Conservation (phyloP, 2,329 filamentous ascomycete genomes). For the Pseudogymnoascus sp. region DNA sequence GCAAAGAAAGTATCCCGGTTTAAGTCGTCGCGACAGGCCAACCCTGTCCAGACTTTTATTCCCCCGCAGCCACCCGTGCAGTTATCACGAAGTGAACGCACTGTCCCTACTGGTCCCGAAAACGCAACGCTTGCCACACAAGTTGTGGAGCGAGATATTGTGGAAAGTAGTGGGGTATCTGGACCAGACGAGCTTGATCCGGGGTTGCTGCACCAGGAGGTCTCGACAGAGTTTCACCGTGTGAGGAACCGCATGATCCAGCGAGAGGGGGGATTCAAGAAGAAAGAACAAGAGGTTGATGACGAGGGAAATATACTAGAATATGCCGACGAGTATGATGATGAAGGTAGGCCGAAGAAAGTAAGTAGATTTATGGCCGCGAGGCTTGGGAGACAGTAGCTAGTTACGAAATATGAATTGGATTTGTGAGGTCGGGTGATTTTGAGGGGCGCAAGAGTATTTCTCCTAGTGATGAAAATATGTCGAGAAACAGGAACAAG, state of each 20-base stretch:
- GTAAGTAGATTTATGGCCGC: constrained; percentile 70
- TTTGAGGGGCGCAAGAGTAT: neutral
- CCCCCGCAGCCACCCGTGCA: constrained; percentile 18
- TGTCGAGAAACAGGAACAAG: neutral
- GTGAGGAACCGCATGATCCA: constrained; percentile 77
- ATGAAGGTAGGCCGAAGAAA: constrained; percentile 52
- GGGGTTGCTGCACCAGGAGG: constrained; percentile 63
- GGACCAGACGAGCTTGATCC: constrained; percentile 64
- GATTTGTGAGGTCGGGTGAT: neutral
- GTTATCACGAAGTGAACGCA: constrained; percentile 14
- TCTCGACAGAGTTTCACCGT: constrained; percentile 74
- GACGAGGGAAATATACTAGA: neutral
- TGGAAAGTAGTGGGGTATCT: constrained; percentile 24
- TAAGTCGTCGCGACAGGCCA: constrained; percentile 29
- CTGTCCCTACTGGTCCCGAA: constrained; percentile 29
- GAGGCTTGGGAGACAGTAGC: constrained; percentile 47
- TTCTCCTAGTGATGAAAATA: neutral
- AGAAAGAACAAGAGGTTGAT: constrained; percentile 34
- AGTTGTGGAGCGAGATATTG: constrained; percentile 46
- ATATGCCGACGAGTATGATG: constrained; percentile 31
- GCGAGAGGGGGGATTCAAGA: constrained; percentile 71
- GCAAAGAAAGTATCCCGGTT: constrained; percentile 35
- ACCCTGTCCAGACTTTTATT: constrained; percentile 18
- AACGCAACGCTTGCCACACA: constrained; percentile 49
- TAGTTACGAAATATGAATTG: constrained; percentile 16